Evolutionary conservation across 441 rosid species (phyloP).

Genomic region (Syzygium malaccense): DNA sequence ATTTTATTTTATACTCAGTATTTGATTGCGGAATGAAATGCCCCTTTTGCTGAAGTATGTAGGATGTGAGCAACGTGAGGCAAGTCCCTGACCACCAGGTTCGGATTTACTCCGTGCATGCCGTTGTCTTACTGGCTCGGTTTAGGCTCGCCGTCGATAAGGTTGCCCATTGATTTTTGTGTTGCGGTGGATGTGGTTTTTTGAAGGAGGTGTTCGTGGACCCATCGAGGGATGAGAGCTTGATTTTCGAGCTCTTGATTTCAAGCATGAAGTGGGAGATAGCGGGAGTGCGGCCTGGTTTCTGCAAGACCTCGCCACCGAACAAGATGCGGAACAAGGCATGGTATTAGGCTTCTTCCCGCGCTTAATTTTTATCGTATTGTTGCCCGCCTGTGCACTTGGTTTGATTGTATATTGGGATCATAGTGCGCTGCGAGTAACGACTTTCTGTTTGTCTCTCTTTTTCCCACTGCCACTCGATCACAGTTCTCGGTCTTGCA

Average conservation of each 20-base stretch:
- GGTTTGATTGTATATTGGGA: not conserved
- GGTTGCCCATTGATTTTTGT: not conserved
- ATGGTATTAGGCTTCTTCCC: constrained; percentile 24
- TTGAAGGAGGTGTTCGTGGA: constrained; percentile 72
- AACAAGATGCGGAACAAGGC: constrained; percentile 64
- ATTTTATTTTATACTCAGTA: not conserved
- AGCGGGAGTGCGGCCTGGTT: constrained; percentile 73
- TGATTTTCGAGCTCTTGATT: constrained; percentile 67
- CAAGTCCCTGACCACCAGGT: constrained; percentile 63
- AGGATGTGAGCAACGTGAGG: constrained; percentile 56
- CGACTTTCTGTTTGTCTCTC: not conserved
- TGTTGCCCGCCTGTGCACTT: not conserved
- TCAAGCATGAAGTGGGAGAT: constrained; percentile 59
- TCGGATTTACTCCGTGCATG: not conserved
- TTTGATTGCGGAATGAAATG: not conserved
- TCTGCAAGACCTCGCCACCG: constrained; percentile 69
- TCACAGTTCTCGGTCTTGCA: not conserved
- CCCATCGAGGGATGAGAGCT: constrained; percentile 82
- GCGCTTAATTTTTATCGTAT: not conserved
- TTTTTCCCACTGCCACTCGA: not conserved
- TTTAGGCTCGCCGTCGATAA: not conserved
- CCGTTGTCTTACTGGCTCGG: not conserved
- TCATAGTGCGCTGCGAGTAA: not conserved
- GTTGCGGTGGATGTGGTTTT: not conserved
- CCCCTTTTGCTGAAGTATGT: not conserved